Evolutionary conservation across 2,329 filamentous ascomycete genomes (phyloP).

Genomic region (Colletotrichum cordylinicola): DNA sequence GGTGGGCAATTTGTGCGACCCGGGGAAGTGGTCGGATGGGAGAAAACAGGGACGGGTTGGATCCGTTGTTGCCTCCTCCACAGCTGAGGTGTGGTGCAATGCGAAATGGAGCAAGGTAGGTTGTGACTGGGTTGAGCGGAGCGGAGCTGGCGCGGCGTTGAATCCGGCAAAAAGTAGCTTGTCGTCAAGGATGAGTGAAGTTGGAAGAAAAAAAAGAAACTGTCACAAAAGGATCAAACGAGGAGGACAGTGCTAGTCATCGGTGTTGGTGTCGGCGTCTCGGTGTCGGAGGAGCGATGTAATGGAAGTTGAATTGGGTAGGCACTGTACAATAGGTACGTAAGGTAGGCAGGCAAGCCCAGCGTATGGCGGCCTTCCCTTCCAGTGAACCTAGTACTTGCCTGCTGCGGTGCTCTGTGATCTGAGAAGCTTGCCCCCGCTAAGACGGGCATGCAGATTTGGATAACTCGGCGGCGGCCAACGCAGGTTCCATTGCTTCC

Average conservation of each 20-base stretch:
- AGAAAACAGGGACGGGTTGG: constrained; percentile 4
- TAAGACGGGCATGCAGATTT: neutral
- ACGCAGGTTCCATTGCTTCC: neutral
- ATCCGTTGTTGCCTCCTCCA: constrained; percentile 17
- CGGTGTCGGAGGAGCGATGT: neutral
- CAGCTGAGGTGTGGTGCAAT: neutral
- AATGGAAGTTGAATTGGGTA: neutral
- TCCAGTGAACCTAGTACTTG: neutral
- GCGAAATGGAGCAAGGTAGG: neutral
- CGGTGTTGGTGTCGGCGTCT: neutral
- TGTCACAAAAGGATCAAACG: neutral
- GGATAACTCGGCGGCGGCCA: neutral
- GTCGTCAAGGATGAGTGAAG: neutral
- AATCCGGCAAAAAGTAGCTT: neutral
- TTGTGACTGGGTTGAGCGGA: neutral
- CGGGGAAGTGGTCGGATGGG: neutral
- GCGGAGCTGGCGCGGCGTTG: constrained; percentile 3
- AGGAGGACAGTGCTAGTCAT: neutral
- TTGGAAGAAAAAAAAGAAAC: neutral
- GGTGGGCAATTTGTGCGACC: constrained; percentile 8
- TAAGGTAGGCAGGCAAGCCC: no score
- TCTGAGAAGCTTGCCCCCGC: neutral
- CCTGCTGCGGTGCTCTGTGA: neutral
- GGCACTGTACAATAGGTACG: neutral
- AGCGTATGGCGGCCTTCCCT: neutral